Evolutionary conservation across 805 yeast species (phyloP).

Genomic region (Myxozyma neglecta): DNA sequence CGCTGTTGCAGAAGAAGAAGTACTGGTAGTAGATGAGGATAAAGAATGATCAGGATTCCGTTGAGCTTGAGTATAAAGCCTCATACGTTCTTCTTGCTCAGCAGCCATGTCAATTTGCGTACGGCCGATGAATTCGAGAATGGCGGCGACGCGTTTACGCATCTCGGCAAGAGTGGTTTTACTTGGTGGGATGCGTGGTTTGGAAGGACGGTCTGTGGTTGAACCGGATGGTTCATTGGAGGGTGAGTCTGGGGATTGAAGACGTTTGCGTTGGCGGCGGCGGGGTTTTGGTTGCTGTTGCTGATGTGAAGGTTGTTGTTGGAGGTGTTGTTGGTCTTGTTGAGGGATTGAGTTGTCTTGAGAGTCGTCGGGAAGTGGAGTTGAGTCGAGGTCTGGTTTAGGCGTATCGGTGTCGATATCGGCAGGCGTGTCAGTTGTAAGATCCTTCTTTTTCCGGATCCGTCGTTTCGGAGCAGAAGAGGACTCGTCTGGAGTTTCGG

Average conservation of each 20-base stretch:
- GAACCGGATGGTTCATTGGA: too few species aligned
- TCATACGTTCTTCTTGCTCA: constrained; percentile 63
- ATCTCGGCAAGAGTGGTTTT: constrained; percentile 76
- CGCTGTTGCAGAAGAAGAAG: background rate
- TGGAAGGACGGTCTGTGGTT: constrained; percentile 49
- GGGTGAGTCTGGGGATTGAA: background rate
- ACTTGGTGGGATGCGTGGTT: constrained; percentile 79
- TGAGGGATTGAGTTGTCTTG: too few species aligned
- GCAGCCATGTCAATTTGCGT: constrained; percentile 79
- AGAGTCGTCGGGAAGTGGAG: too few species aligned
- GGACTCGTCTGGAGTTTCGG: too few species aligned
- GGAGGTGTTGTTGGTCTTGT: background rate
- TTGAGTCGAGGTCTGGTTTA: too few species aligned
- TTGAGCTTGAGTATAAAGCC: constrained; percentile 45
- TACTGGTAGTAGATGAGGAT: background rate
- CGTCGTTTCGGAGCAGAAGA: too few species aligned
- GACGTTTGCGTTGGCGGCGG: background rate
- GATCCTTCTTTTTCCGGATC: too few species aligned
- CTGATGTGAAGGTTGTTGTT: background rate
- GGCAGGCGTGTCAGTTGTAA: too few species aligned
- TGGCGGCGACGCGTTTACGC: constrained; percentile 84
- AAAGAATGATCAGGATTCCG: constrained; percentile 2
- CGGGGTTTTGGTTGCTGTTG: background rate
- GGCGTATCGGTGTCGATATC: too few species aligned
- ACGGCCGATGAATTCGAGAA: constrained; percentile 84